phyloP scores from a whole-genome alignment of 2,329 filamentous ascomycete species.

The Cadophora malorum region DNA sequence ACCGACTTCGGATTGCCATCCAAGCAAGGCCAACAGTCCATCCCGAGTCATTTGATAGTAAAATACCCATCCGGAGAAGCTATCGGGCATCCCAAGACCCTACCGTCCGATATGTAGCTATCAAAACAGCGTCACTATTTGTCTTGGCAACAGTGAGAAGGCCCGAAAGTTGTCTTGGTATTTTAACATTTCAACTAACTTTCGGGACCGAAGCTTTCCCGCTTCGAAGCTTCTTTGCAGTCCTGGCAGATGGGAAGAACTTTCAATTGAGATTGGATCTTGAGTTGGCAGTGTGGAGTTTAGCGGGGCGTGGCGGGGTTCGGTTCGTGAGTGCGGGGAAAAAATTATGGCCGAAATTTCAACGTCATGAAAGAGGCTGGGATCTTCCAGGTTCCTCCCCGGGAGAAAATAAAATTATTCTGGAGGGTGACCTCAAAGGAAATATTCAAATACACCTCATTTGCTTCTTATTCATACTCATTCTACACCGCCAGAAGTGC shows the following conservation, averaged over 20 bases:
- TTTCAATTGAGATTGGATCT: not conserved
- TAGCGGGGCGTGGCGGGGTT: conserved; percentile 1
- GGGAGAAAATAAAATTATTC: not conserved
- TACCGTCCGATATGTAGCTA: not conserved
- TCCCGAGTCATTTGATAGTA: conserved; percentile 15
- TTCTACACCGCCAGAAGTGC: not conserved
- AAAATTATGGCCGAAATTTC: conserved; percentile 7
- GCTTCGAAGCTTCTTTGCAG: not conserved
- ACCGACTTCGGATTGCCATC: not conserved
- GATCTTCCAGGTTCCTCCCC: not conserved
- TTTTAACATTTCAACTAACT: not conserved
- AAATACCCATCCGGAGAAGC: not conserved
- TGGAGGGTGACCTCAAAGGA: not conserved
- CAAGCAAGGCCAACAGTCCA: not conserved
- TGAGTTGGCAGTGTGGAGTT: not conserved
- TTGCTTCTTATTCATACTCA: not conserved
- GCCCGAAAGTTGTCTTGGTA: conserved; percentile 16
- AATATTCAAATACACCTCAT: not conserved
- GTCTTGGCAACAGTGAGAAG: conserved; percentile 16
- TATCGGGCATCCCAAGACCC: not conserved
- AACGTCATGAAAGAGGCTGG: conserved; percentile 6
- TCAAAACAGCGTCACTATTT: not conserved
- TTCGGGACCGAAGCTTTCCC: not conserved
- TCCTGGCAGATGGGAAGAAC: not conserved
- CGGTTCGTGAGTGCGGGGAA: not conserved